These are phyloP conservation scores for Cutaneotrichosporon cutaneum DNA, from an alignment of 1,284 basidiomycete species.

Conservation along the genomic window DNA sequence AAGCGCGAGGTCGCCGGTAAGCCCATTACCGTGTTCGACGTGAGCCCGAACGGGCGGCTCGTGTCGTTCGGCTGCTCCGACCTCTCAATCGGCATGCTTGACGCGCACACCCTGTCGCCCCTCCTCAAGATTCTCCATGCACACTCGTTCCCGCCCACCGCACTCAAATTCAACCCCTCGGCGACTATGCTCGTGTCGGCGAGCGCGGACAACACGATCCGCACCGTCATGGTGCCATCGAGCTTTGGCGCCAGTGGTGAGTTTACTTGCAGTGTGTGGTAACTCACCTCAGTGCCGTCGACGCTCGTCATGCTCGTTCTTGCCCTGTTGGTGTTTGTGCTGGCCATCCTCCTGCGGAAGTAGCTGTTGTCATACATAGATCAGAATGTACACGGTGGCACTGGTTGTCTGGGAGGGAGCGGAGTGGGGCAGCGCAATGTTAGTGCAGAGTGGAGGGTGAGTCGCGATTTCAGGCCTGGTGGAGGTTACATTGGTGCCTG, in stretches of 20 bases:
- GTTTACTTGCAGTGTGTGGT: conserved; percentile 17
- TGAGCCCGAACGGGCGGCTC: conserved; percentile 81
- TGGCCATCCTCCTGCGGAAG: conserved; percentile 14
- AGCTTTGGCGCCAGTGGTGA: conserved; percentile 45
- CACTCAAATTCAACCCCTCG: conserved; percentile 79
- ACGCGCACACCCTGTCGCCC: conserved; percentile 77
- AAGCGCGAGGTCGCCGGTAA: conserved; percentile 63
- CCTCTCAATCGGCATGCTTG: conserved; percentile 78
- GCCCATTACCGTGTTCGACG: conserved; percentile 79
- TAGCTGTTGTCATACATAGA: conserved; percentile 1
- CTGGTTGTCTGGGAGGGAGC: no score
- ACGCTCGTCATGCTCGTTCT: conserved; percentile 13
- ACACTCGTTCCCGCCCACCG: conserved; percentile 92
- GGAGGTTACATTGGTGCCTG: conserved; percentile 5
- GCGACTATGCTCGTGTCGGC: conserved; percentile 83
- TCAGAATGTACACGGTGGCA: background rate
- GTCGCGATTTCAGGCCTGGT: background rate
- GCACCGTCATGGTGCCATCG: conserved; percentile 72
- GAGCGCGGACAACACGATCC: conserved; percentile 85
- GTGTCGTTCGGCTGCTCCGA: conserved; percentile 88
- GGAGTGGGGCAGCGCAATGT: background rate
- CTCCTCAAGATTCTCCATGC: conserved; percentile 83
- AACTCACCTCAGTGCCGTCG: conserved; percentile 7
- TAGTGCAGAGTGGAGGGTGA: background rate
- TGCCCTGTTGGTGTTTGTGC: conserved; percentile 14